Evolutionary conservation across 2,329 filamentous ascomycete genomes (phyloP).

Genomic region (Claviceps capensis): DNA sequence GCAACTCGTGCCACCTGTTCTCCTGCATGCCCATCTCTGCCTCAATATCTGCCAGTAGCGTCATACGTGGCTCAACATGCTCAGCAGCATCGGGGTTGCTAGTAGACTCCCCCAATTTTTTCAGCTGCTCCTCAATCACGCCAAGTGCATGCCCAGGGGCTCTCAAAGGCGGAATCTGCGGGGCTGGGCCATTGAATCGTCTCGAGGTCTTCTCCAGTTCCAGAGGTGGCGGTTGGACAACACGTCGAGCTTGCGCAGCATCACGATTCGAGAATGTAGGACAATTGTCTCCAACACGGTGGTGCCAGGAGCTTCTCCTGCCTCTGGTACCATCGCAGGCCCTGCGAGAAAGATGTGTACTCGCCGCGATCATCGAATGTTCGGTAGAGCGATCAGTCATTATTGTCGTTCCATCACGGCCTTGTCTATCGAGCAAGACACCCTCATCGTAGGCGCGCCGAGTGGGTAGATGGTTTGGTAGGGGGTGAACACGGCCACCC

Average conservation of each 20-base stretch:
- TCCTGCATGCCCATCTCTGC: slow-evolving; percentile 48
- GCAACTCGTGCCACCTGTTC: slow-evolving; percentile 44
- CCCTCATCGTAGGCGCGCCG: slow-evolving; percentile 1
- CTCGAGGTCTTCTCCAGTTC: slow-evolving; percentile 30
- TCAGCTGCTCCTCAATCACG: slow-evolving; percentile 38
- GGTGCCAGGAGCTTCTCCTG: slow-evolving; percentile 30
- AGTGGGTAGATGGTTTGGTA: not conserved
- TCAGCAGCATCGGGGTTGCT: slow-evolving; percentile 18
- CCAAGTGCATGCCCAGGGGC: slow-evolving; percentile 35
- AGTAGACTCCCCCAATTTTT: slow-evolving; percentile 30
- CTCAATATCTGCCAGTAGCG: slow-evolving; percentile 45
- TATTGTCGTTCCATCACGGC: slow-evolving; percentile 21
- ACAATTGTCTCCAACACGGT: slow-evolving; percentile 42
- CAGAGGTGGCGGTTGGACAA: slow-evolving; percentile 43
- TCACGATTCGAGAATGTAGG: slow-evolving; percentile 44
- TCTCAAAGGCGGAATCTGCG: slow-evolving; percentile 38
- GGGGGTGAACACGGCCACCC: not conserved
- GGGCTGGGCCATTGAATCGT: slow-evolving; percentile 29
- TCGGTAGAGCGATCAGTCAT: slow-evolving; percentile 24
- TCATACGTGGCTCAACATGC: slow-evolving; percentile 28
- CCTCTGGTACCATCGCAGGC: slow-evolving; percentile 7
- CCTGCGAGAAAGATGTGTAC: slow-evolving; percentile 4
- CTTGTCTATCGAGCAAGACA: slow-evolving; percentile 2
- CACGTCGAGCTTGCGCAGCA: slow-evolving; percentile 31
- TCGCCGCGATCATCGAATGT: slow-evolving; percentile 2